Conservation (phyloP, 2,329 filamentous ascomycete genomes). For the Remersonia thermophila region DNA sequence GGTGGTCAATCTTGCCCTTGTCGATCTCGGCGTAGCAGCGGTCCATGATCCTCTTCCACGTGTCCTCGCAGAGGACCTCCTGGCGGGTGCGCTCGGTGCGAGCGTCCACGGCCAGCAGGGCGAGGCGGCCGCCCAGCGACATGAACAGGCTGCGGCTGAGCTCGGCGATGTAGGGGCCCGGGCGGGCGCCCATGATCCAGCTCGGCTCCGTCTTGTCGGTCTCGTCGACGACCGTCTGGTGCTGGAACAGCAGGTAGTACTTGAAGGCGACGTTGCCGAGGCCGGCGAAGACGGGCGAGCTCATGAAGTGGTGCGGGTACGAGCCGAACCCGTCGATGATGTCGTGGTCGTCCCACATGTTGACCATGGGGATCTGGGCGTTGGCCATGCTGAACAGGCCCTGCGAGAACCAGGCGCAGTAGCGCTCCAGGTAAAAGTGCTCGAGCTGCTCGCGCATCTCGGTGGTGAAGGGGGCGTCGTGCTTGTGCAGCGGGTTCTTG, state of each 20-base stretch:
- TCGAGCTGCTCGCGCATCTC: conserved; percentile 86
- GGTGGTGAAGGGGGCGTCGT: conserved; percentile 60
- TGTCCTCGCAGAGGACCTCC: conserved; percentile 66
- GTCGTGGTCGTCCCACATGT: conserved; percentile 94
- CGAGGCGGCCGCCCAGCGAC: conserved; percentile 64
- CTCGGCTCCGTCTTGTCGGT: conserved; percentile 75
- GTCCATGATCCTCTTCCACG: conserved; percentile 78
- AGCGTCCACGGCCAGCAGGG: conserved; percentile 79
- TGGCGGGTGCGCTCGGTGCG: conserved; percentile 80
- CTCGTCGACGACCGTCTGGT: conserved; percentile 76
- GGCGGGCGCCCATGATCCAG: conserved; percentile 69
- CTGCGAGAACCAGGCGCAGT: conserved; percentile 92
- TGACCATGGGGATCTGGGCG: conserved; percentile 94
- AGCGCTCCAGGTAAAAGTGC: conserved; percentile 74
- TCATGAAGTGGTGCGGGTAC: conserved; percentile 86
- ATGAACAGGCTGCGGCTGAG: conserved; percentile 77
- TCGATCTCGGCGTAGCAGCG: conserved; percentile 71
- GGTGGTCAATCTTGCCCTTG: conserved; percentile 75
- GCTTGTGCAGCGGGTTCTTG: conserved; percentile 68
- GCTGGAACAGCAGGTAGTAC: conserved; percentile 97
- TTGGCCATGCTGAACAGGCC: conserved; percentile 87
- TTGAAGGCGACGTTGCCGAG: conserved; percentile 90
- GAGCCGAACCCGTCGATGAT: conserved; percentile 88
- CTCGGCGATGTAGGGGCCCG: conserved; percentile 84
- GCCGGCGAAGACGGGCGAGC: conserved; percentile 76